These are phyloP conservation scores for Neocatenulostroma microsporum DNA, from an alignment of 2,329 filamentous ascomycete species.

Conservation along the genomic window DNA sequence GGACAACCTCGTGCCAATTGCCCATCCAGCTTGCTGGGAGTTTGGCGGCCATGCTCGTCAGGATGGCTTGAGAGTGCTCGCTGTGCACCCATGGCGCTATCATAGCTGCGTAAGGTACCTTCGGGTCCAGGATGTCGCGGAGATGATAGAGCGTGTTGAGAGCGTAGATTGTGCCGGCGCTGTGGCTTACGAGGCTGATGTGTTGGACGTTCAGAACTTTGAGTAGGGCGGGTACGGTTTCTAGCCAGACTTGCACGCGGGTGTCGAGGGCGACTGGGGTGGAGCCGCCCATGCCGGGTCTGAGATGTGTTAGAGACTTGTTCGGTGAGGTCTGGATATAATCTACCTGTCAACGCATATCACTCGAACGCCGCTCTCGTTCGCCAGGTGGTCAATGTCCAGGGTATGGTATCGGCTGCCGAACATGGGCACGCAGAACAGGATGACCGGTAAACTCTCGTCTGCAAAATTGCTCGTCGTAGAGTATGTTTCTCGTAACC, in stretches of 20 bases:
- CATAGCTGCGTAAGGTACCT: slow-evolving; percentile 25
- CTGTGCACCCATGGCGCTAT: slow-evolving; percentile 39
- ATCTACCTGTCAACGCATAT: slow-evolving; percentile 34
- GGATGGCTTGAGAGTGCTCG: slow-evolving; percentile 27
- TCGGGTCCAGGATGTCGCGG: slow-evolving; percentile 28
- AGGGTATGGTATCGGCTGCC: slow-evolving; percentile 27
- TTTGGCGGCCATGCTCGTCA: slow-evolving; percentile 19
- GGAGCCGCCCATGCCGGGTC: slow-evolving; percentile 40
- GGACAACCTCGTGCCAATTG: slow-evolving; percentile 24
- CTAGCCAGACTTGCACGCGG: slow-evolving; percentile 35
- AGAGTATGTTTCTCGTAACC: slow-evolving; percentile 23
- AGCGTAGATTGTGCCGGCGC: slow-evolving; percentile 36
- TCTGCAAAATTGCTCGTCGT: slow-evolving; percentile 27
- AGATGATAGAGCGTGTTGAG: slow-evolving; percentile 35
- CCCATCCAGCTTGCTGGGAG: slow-evolving; percentile 26
- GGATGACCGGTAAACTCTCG: slow-evolving; percentile 21
- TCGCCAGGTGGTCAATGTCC: slow-evolving; percentile 25
- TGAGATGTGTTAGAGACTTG: slow-evolving; percentile 14
- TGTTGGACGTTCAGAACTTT: slow-evolving; percentile 30
- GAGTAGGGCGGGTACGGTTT: slow-evolving; percentile 35
- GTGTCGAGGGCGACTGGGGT: slow-evolving; percentile 30
- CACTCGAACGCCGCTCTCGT: slow-evolving; percentile 29
- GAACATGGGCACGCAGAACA: slow-evolving; percentile 37
- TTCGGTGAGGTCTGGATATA: not conserved
- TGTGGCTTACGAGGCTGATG: slow-evolving; percentile 35